phyloP scores from a whole-genome alignment of 2,329 filamentous ascomycete genomes.

The Ophidiomyces ophidiicola region DNA sequence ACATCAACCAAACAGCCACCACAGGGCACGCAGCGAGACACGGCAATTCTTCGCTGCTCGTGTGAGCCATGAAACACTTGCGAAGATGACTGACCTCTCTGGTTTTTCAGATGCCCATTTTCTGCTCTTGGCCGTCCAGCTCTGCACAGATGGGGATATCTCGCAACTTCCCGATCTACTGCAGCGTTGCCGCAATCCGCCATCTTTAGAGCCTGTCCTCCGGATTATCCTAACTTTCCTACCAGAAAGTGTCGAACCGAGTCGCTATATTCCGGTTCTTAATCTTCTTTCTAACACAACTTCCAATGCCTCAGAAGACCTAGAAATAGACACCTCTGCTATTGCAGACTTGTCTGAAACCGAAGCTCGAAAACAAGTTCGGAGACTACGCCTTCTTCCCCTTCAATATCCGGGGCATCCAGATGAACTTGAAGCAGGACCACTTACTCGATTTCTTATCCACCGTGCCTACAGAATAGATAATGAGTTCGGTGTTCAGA shows the following conservation, averaged over 20 bases:
- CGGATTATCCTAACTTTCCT: conserved; percentile 50
- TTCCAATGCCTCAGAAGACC: conserved; percentile 5
- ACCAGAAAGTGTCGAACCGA: conserved; percentile 45
- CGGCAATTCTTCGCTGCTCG: background rate
- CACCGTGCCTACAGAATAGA: conserved; percentile 51
- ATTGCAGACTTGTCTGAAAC: conserved; percentile 39
- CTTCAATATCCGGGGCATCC: conserved; percentile 37
- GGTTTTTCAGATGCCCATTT: conserved; percentile 44
- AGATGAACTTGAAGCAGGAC: conserved; percentile 34
- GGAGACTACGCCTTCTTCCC: conserved; percentile 40
- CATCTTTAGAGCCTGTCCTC: conserved; percentile 41
- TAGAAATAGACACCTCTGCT: conserved; percentile 35
- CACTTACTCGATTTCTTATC: conserved; percentile 46
- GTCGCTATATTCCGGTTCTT: conserved; percentile 38
- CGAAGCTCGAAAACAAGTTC: conserved; percentile 41
- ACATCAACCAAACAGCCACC: conserved; percentile 4
- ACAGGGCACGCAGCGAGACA: background rate
- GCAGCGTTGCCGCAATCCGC: conserved; percentile 39
- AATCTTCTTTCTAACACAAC: conserved; percentile 35
- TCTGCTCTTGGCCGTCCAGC: conserved; percentile 46
- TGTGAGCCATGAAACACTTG: conserved; percentile 11
- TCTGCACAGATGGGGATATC: conserved; percentile 45
- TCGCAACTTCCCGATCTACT: conserved; percentile 40
- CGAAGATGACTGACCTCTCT: conserved; percentile 27
- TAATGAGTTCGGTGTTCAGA: conserved; percentile 45